Evolutionary conservation across 2,329 filamentous ascomycete species (phyloP).

Genomic region (Chrysoporthe puriensis): DNA sequence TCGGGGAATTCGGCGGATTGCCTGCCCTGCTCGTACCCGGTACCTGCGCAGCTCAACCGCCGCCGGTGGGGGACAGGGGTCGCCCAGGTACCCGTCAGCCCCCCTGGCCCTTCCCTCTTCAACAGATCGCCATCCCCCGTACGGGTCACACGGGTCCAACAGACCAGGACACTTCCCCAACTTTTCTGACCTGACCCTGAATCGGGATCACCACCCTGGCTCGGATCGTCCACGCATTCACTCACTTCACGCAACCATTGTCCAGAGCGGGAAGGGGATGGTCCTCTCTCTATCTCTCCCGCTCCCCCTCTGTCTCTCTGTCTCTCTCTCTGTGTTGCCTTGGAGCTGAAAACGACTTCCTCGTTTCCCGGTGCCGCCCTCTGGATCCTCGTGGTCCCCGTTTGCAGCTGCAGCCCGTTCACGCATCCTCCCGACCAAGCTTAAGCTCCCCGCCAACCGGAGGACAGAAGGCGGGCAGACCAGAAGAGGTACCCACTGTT

Average conservation of each 20-base stretch:
- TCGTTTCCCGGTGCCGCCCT: conserved; percentile 7
- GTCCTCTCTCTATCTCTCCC: background rate
- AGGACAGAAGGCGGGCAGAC: background rate
- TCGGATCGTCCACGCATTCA: background rate
- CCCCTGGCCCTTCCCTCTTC: background rate
- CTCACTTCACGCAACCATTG: background rate
- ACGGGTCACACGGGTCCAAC: conserved; percentile 26
- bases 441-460: conserved; percentile 13
- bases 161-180: conserved; percentile 36
- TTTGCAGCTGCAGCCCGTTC: conserved; percentile 3
- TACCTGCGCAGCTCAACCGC: conserved; percentile 14
- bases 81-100: background rate
- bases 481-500: conserved; percentile 11
- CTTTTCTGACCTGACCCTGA: conserved; percentile 32
- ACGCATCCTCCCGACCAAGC: conserved; percentile 14
- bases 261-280: background rate
- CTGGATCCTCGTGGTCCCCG: background rate
- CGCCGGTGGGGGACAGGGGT: conserved; percentile 6
- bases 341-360: background rate
- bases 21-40: background rate
- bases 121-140: conserved; percentile 4
- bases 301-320: background rate
- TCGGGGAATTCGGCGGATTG: conserved; percentile 17
- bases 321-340: background rate
- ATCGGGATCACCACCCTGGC: conserved; percentile 3